phyloP scores from a whole-genome alignment of 2,329 filamentous ascomycete genomes.

The Scortechinia acanthostroma region DNA sequence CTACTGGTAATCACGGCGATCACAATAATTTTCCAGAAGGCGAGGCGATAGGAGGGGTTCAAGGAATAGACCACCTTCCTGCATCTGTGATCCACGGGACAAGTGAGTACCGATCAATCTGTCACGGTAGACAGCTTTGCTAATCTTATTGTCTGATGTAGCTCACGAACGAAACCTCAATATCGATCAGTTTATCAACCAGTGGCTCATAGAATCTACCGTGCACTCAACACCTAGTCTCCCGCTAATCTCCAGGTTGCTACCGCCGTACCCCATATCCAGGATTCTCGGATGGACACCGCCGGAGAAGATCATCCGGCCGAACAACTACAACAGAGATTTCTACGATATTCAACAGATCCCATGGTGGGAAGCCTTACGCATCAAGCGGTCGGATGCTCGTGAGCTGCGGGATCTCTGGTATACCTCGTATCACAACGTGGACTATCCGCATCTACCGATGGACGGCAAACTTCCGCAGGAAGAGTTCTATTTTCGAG shows the following conservation, averaged over 20 bases:
- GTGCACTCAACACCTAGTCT: not conserved
- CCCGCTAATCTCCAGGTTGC: not conserved
- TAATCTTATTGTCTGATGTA: slow-evolving; percentile 5
- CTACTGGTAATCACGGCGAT: too few species aligned
- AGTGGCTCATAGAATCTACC: slow-evolving; percentile 15
- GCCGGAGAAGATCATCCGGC: not conserved
- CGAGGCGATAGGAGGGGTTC: not conserved
- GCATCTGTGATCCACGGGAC: not conserved
- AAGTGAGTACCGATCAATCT: too few species aligned
- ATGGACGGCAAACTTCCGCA: too few species aligned
- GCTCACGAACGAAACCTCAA: slow-evolving; percentile 28
- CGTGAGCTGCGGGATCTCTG: slow-evolving; percentile 24
- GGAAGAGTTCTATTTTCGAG: slow-evolving; percentile 33
- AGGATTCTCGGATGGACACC: not conserved
- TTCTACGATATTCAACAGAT: slow-evolving; percentile 28
- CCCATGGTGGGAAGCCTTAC: slow-evolving; percentile 24
- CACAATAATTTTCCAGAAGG: not conserved
- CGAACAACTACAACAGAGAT: not conserved
- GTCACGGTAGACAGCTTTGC: not conserved
- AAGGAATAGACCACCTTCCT: not conserved
- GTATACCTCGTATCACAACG: slow-evolving; percentile 13
- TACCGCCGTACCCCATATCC: not conserved
- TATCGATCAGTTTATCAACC: slow-evolving; percentile 29
- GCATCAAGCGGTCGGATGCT: slow-evolving; percentile 23
- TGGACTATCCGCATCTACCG: not conserved